Percentiles rank a stretch among this genome's conserved stretches.
phyloP scores from a whole-genome alignment of 129 eudicot species.

The Kitagawia praeruptora region DNA sequence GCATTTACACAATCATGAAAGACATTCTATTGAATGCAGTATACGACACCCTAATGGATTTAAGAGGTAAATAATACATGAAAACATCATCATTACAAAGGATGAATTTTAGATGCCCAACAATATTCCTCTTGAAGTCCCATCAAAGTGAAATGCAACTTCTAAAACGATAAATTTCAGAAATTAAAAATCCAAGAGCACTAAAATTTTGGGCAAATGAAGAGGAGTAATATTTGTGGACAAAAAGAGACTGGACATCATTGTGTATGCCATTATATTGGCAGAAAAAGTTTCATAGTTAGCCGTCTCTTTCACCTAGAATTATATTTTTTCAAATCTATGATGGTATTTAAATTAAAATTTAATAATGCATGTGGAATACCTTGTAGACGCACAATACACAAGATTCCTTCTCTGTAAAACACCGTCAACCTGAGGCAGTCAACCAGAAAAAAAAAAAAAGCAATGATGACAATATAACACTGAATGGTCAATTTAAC shows the following conservation, averaged over 20 bases:
- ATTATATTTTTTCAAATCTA: too few species aligned
- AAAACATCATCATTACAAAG: neutral
- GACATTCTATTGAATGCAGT: neutral
- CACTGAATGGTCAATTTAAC: constrained; percentile 1
- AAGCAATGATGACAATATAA: neutral
- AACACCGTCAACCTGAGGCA: constrained; percentile 97
- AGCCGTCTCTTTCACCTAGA: neutral
- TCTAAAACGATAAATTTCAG: neutral
- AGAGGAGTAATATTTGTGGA: neutral
- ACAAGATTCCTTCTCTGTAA: constrained; percentile 83
- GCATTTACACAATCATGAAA: neutral
- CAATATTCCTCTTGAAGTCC: neutral
- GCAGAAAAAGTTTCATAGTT: neutral
- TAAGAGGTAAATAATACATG: neutral
- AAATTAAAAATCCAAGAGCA: neutral
- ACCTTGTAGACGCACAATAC: constrained; percentile 99
- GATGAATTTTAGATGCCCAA: neutral
- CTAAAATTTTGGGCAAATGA: neutral
- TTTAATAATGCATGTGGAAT: neutral
- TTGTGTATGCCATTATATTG: neutral
- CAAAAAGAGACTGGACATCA: neutral
- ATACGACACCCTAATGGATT: neutral
- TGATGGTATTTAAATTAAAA: neutral
- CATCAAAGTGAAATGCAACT: neutral
- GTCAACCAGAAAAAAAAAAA: constrained; percentile 54